Conservation (phyloP, 108 stramenopile species). For the Parietichytrium sp. region DNA sequence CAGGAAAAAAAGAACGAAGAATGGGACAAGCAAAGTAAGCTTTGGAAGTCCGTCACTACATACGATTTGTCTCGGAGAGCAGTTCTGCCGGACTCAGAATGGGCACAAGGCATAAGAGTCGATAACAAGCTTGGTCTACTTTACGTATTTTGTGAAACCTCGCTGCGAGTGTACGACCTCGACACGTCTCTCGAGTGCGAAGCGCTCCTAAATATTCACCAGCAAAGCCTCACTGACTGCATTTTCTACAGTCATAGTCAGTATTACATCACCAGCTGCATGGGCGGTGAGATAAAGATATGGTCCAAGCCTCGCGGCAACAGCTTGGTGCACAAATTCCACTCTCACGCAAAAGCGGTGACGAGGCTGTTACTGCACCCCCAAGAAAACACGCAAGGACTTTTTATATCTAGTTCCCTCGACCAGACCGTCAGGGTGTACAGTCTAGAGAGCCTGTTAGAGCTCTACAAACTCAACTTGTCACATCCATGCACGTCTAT, state of each 20-base stretch:
- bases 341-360: neutral
- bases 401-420: neutral
- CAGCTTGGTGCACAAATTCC: neutral
- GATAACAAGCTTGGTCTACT: neutral
- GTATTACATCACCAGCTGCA: neutral
- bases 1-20: neutral
- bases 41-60: constrained; percentile 15
- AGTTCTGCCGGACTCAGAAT: neutral
- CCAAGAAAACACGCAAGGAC: neutral
- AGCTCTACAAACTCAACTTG: neutral
- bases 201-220: neutral
- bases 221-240: constrained; percentile 24
- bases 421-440: neutral
- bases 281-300: neutral
- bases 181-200: neutral
- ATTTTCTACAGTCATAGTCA: neutral
- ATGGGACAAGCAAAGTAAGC: constrained; percentile 4
- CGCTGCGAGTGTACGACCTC: neutral
- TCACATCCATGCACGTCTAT: too few species aligned
- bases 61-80: neutral
- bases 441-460: neutral
- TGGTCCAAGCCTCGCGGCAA: neutral
- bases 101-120: neutral
- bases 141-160: neutral
- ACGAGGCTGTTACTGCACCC: neutral